Evolutionary conservation across 108 stramenopile genomes (phyloP).

Genomic region (Pinguiococcus pyrenoidosus): DNA sequence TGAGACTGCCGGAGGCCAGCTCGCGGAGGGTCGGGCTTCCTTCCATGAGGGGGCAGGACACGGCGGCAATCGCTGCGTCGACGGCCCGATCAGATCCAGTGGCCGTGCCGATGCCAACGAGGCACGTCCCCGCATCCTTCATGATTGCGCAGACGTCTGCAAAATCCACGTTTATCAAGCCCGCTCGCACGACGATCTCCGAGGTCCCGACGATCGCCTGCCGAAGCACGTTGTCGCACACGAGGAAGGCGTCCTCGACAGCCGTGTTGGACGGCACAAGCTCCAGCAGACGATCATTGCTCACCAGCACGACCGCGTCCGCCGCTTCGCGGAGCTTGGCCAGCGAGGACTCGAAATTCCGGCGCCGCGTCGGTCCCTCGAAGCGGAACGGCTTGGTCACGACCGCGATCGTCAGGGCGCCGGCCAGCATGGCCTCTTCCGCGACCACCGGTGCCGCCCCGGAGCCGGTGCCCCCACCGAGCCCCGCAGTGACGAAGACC

Average conservation of each 20-base stretch:
- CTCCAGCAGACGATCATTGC: slow-evolving; percentile 52
- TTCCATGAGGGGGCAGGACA: no score
- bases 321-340: no score
- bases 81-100: no score
- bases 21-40: no score
- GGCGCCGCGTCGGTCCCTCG: no score
- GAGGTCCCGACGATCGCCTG: slow-evolving; percentile 59
- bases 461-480: slow-evolving; percentile 43
- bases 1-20: no score
- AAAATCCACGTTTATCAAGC: slow-evolving; percentile 62
- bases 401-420: slow-evolving; percentile 34
- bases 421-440: slow-evolving; percentile 25
- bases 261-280: slow-evolving; percentile 62
- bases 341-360: no score
- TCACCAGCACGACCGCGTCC: slow-evolving; percentile 61
- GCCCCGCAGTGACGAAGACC: slow-evolving; percentile 40
- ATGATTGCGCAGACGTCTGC: no score
- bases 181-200: slow-evolving; percentile 58
- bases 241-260: slow-evolving; percentile 52
- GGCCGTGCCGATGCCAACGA: no score
- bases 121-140: no score
- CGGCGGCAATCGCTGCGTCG: no score
- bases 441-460: slow-evolving; percentile 38
- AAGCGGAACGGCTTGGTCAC: slow-evolving; percentile 33
- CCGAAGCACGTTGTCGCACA: slow-evolving; percentile 58